Percentiles rank a stretch among this genome's conserved stretches.
Conservation (phyloP, 805 yeast genomes). For the Suhomyces kilbournensis region DNA sequence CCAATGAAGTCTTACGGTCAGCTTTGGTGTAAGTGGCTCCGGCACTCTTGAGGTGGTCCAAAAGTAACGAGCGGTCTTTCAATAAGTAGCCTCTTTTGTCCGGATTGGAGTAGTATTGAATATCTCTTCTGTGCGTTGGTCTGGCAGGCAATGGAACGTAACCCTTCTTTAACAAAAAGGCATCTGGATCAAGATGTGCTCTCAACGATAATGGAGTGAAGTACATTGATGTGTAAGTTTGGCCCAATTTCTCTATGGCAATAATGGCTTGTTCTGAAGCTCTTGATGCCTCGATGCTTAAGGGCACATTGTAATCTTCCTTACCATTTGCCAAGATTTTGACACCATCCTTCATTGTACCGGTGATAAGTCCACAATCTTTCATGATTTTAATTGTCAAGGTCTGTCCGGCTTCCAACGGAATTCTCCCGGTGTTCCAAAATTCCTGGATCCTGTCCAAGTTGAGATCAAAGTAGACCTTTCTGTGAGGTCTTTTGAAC, state of each 20-base stretch:
- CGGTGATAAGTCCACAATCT: conserved; percentile 68
- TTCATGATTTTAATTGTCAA: conserved; percentile 77
- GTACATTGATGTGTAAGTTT: conserved; percentile 70
- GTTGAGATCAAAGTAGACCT: conserved; percentile 56
- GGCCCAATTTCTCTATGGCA: conserved; percentile 70
- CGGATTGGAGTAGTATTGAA: conserved; percentile 70
- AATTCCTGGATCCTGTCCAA: conserved; percentile 69
- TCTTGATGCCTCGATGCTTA: conserved; percentile 76
- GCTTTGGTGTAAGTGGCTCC: conserved; percentile 18
- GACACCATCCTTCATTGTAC: conserved; percentile 74
- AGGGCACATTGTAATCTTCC: conserved; percentile 49
- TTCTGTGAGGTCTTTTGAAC: conserved; percentile 63
- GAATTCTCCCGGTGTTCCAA: conserved; percentile 63
- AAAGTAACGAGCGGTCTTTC: conserved; percentile 35
- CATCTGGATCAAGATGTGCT: conserved; percentile 74
- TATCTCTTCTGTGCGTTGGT: conserved; percentile 80
- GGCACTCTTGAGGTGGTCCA: conserved; percentile 31
- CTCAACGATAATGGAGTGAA: conserved; percentile 60
- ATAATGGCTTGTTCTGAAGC: conserved; percentile 75
- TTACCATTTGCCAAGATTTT: conserved; percentile 71
- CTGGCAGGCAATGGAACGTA: conserved; percentile 80
- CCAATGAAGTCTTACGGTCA: conserved; percentile 34
- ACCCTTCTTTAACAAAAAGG: conserved; percentile 67
- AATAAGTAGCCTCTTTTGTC: conserved; percentile 74
- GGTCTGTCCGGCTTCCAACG: conserved; percentile 55